Conservation (phyloP, 768 basidiomycete species). For the Lactarius psammicola region DNA sequence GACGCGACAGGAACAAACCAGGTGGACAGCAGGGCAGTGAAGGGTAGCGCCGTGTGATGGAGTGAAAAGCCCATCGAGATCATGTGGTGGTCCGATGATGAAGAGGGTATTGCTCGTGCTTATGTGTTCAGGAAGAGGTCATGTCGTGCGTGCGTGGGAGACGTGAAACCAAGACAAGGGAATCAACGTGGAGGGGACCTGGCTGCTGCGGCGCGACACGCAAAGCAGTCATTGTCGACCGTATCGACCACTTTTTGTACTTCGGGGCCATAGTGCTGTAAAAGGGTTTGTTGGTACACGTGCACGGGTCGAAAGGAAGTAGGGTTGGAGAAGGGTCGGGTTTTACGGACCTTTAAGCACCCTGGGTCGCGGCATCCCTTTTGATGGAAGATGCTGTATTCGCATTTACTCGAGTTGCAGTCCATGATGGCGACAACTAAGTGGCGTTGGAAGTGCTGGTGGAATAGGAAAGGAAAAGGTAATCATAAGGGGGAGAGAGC, state of each 20-base stretch:
- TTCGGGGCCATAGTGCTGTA: constrained; percentile 64
- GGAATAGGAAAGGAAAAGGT: constrained; percentile 6
- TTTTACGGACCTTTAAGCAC: constrained; percentile 55
- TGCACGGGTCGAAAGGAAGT: neutral
- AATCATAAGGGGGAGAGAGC: neutral
- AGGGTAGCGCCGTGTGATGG: constrained; percentile 16
- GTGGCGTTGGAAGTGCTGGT: constrained; percentile 78
- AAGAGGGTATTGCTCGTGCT: constrained; percentile 20
- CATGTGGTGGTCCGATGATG: constrained; percentile 19
- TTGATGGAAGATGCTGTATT: constrained; percentile 61
- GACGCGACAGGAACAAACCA: constrained; percentile 15
- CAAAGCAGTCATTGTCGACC: constrained; percentile 69
- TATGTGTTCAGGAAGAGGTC: neutral
- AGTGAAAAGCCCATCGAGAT: neutral
- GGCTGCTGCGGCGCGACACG: constrained; percentile 60
- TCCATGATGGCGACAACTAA: constrained; percentile 71
- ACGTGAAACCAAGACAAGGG: neutral
- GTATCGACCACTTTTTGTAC: constrained; percentile 67
- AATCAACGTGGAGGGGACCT: constrained; percentile 28
- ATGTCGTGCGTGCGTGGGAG: neutral
- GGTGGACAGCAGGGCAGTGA: constrained; percentile 9
- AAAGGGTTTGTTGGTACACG: neutral
- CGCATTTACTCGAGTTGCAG: constrained; percentile 63
- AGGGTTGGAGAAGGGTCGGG: neutral
- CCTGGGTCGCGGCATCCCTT: constrained; percentile 50